phyloP scores from a whole-genome alignment of 176 grass and related monocot genomes.

The Secale cereale region DNA sequence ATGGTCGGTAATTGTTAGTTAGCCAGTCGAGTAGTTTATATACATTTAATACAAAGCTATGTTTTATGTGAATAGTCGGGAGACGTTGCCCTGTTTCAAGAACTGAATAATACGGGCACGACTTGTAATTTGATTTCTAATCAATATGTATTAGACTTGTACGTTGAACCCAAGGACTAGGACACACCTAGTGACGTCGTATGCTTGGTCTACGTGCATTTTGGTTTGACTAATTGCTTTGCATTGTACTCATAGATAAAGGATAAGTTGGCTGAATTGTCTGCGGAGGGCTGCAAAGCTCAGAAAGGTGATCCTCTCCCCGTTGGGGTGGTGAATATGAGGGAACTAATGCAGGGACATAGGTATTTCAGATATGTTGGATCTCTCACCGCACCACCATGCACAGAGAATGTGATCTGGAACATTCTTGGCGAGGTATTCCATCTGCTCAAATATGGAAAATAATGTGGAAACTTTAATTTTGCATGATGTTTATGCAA shows the following conservation, averaged over 20 bases:
- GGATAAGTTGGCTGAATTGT: slow-evolving; percentile 39
- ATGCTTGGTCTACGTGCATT: not conserved
- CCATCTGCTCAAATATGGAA: not conserved
- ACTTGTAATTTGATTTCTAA: not conserved
- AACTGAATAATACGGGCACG: slow-evolving; percentile 9
- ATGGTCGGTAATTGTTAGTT: not conserved
- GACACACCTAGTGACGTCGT: not conserved
- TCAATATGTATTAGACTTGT: not conserved
- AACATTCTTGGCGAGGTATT: slow-evolving; percentile 63
- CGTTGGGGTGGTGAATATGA: slow-evolving; percentile 39
- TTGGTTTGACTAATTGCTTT: not conserved
- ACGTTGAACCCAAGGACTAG: not conserved
- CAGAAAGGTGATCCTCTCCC: slow-evolving; percentile 45
- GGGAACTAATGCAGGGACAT: slow-evolving; percentile 27
- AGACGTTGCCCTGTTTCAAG: not conserved
- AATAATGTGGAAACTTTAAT: not conserved
- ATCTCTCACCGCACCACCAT: slow-evolving; percentile 74
- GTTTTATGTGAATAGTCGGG: not conserved
- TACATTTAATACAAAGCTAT: not conserved
- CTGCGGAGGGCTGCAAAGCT: slow-evolving; percentile 29
- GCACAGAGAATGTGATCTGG: slow-evolving; percentile 87
- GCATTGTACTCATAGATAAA: slow-evolving; percentile 46
- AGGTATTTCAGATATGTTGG: slow-evolving; percentile 68
- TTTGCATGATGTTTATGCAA: not conserved
- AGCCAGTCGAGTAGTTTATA: not conserved